Conservation (phyloP, 2,329 filamentous ascomycete species). For the Phialocephala subalpina region DNA sequence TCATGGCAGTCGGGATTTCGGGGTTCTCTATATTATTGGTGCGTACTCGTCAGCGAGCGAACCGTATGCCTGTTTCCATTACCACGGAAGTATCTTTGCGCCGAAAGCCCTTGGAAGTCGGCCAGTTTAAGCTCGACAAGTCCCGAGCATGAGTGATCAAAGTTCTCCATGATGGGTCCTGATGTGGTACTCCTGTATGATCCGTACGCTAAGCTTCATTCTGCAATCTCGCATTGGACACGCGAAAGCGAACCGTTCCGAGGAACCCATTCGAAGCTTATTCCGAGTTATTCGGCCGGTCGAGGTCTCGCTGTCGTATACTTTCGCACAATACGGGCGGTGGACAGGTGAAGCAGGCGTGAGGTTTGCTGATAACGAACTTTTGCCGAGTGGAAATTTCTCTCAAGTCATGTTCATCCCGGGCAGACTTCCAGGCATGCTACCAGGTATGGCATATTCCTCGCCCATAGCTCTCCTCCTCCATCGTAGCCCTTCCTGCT, state of each 20-base stretch:
- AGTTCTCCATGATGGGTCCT: neutral
- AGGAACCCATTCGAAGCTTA: neutral
- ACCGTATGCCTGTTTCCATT: neutral
- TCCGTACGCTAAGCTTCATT: neutral
- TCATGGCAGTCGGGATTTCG: neutral
- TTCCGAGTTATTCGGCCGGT: neutral
- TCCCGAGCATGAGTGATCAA: conserved; percentile 5
- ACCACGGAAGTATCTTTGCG: neutral
- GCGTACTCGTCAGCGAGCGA: neutral
- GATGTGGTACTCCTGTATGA: neutral
- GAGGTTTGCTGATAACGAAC: neutral
- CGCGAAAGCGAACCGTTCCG: neutral
- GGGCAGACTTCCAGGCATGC: conserved; percentile 43
- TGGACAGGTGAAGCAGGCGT: neutral
- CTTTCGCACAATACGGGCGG: neutral
- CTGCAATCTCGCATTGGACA: conserved; percentile 1
- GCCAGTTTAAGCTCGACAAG: neutral
- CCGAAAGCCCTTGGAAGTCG: neutral
- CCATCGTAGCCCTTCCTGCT: conserved; percentile 42
- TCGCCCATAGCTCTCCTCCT: conserved; percentile 45
- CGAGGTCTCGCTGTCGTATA: neutral
- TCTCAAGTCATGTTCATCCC: conserved; percentile 33
- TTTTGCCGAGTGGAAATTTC: neutral
- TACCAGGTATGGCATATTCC: conserved; percentile 47
- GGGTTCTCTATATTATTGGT: neutral